A percentile compares a stretch with the other conserved stretches of the same genome.
Evolutionary conservation across 2,329 filamentous ascomycete genomes (phyloP).

Genomic region (Venturia nashicola): DNA sequence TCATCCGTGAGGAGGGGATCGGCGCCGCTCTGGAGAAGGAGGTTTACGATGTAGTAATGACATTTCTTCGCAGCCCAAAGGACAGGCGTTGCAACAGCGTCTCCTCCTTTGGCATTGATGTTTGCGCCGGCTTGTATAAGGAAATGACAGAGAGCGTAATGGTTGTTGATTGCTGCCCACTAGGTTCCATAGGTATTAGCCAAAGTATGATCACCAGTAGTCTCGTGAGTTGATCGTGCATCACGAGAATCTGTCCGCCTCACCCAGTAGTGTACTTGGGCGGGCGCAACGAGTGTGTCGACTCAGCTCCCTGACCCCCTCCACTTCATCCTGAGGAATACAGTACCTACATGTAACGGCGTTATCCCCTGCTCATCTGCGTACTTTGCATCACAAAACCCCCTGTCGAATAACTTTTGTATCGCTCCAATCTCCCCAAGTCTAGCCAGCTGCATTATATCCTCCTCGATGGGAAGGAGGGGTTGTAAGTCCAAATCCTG

Average conservation of each 20-base stretch:
- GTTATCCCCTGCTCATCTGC: slow-evolving; percentile 89
- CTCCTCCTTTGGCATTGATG: slow-evolving; percentile 90
- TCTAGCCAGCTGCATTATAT: slow-evolving; percentile 92
- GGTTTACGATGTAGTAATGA: slow-evolving; percentile 91
- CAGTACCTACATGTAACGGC: slow-evolving; percentile 61
- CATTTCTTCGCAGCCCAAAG: slow-evolving; percentile 97
- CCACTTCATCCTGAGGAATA: not conserved
- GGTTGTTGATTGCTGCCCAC: slow-evolving; percentile 99
- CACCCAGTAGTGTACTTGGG: not conserved
- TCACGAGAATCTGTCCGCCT: not conserved
- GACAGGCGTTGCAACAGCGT: slow-evolving; percentile 83
- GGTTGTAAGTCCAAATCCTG: slow-evolving; percentile 23
- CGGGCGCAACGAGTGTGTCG: not conserved
- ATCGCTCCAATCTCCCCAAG: slow-evolving; percentile 77
- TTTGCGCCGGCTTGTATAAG: slow-evolving; percentile 77
- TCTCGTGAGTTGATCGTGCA: not conserved
- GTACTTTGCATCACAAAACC: slow-evolving; percentile 71
- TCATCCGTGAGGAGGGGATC: slow-evolving; percentile 86
- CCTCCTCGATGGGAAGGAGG: slow-evolving; percentile 47
- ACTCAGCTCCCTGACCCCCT: not conserved
- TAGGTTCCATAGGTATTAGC: slow-evolving; percentile 27
- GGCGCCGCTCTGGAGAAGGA: slow-evolving; percentile 81
- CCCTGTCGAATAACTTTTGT: slow-evolving; percentile 77
- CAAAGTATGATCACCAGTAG: not conserved
- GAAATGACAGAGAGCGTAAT: slow-evolving; percentile 94